Evolutionary conservation across 805 yeast species (phyloP).

Genomic region (Maudiozyma serrabonitensis): DNA sequence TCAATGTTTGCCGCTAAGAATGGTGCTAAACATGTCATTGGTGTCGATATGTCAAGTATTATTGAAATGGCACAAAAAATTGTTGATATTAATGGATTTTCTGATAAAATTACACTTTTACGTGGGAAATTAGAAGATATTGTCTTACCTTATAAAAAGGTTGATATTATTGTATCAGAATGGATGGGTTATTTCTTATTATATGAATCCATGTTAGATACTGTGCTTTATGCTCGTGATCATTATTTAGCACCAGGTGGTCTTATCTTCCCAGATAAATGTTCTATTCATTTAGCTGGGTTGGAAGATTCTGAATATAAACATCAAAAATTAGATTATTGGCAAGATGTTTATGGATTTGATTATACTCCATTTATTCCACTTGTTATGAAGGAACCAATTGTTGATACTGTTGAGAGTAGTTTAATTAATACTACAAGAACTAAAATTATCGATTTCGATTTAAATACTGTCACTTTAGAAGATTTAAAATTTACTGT

Average conservation of each 20-base stretch:
- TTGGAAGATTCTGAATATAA: conserved; percentile 90
- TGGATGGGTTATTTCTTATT: conserved; percentile 99
- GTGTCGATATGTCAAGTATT: conserved; percentile 94
- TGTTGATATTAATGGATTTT: conserved; percentile 71
- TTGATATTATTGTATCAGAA: conserved; percentile 91
- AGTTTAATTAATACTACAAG: conserved; percentile 66
- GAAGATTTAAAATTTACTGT: conserved; percentile 71
- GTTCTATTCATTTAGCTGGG: conserved; percentile 81
- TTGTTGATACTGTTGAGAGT: conserved; percentile 90
- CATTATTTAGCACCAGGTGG: conserved; percentile 72
- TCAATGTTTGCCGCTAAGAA: conserved; percentile 97
- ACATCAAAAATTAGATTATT: conserved; percentile 80
- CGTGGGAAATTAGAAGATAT: conserved; percentile 95
- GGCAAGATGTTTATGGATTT: conserved; percentile 97
- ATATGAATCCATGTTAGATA: conserved; percentile 96
- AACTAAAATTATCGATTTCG: conserved; percentile 65
- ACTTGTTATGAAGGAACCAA: conserved; percentile 83
- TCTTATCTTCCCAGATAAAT: conserved; percentile 88
- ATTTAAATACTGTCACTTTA: conserved; percentile 78
- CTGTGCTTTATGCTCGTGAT: conserved; percentile 91
- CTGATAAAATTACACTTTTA: conserved; percentile 76
- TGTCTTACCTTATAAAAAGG: conserved; percentile 70
- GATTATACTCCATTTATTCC: conserved; percentile 87
- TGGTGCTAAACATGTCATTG: conserved; percentile 97
- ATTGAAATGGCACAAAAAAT: conserved; percentile 93